These are phyloP conservation scores for Cladosporium sp. DNA, from an alignment of 2,329 filamentous ascomycete species.

Conservation along the genomic window DNA sequence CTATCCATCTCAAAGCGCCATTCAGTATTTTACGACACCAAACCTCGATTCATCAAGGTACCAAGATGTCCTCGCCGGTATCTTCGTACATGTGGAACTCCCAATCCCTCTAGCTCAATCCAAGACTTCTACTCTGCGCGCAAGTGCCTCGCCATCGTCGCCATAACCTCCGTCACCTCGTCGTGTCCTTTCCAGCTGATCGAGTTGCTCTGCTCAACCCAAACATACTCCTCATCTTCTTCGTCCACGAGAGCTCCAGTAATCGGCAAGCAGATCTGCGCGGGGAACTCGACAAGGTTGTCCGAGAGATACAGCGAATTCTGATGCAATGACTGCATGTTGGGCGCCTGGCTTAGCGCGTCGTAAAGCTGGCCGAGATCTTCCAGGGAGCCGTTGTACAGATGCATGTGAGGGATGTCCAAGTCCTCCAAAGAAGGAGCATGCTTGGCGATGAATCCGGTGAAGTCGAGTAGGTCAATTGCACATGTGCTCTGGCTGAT, in stretches of 20 bases:
- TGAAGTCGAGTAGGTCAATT: background rate
- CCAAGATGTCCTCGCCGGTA: too few relatives aligned
- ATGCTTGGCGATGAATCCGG: background rate
- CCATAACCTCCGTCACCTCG: background rate
- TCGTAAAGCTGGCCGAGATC: background rate
- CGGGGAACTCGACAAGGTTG: background rate
- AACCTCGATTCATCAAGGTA: too few relatives aligned
- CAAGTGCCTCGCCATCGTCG: background rate
- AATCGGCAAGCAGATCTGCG: background rate
- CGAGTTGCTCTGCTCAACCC: background rate
- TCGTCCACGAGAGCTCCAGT: background rate
- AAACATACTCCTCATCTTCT: background rate
- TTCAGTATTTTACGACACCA: background rate
- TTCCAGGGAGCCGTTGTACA: background rate
- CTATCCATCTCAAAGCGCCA: background rate
- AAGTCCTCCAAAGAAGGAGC: background rate
- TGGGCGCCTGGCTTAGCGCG: background rate
- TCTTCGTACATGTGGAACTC: too few relatives aligned
- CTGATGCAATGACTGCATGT: background rate
- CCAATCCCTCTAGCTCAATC: too few relatives aligned
- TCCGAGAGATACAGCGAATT: background rate
- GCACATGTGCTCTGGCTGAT: background rate
- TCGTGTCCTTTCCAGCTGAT: background rate
- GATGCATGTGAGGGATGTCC: background rate
- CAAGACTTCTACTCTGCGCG: background rate